These are phyloP conservation scores for Wickerhamomyces subpelliculosus DNA, from an alignment of 805 yeast species.

Conservation along the genomic window DNA sequence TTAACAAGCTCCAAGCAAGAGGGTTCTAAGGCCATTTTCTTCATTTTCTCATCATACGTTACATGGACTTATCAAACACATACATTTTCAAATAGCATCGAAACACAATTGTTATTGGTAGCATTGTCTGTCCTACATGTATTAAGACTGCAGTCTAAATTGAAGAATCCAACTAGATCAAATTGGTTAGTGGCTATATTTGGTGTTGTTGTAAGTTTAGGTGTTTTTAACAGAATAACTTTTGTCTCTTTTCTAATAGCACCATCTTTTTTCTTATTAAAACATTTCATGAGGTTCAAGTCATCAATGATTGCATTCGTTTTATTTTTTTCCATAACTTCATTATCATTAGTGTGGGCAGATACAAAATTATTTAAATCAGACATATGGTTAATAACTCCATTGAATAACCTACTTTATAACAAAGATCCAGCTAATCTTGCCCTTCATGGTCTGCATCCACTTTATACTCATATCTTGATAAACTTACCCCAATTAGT, in stretches of 20 bases:
- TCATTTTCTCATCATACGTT: constrained; percentile 53
- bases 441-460: constrained; percentile 76
- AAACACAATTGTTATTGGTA: constrained; percentile 40
- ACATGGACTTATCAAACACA: constrained; percentile 79
- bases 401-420: constrained; percentile 70
- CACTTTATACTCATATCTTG: constrained; percentile 64
- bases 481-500: constrained; percentile 73
- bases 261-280: constrained; percentile 47
- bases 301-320: constrained; percentile 25
- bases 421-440: constrained; percentile 56
- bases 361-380: constrained; percentile 47
- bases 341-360: constrained; percentile 32
- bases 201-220: constrained; percentile 53
- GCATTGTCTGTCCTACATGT: constrained; percentile 36
- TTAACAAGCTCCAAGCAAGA: constrained; percentile 45
- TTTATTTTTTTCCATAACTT: constrained; percentile 28
- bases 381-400: constrained; percentile 43
- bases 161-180: constrained; percentile 12
- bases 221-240: constrained; percentile 80
- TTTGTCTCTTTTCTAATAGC: constrained; percentile 67
- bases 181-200: constrained; percentile 21
- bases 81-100: constrained; percentile 83
- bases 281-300: constrained; percentile 33
- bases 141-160: constrained; percentile 6
- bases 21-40: constrained; percentile 29